Evolutionary conservation across 352 stramenopile species (phyloP).

Genomic region (Aphanomyces euteiches): DNA sequence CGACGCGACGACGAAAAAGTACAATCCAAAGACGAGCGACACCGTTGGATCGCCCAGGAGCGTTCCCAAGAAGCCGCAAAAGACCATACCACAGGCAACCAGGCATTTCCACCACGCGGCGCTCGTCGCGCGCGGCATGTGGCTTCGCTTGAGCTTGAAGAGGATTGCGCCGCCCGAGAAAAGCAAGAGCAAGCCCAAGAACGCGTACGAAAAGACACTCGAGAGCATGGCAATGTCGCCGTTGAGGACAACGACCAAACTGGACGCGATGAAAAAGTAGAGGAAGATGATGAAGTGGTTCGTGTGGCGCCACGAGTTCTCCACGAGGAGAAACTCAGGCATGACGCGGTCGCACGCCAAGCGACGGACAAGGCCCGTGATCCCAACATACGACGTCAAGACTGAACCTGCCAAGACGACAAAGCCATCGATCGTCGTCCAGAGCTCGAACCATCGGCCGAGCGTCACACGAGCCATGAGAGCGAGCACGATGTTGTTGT

Average conservation of each 20-base stretch:
- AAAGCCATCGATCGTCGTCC: constrained; percentile 63
- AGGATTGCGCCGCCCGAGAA: constrained; percentile 79
- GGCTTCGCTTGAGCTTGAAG: constrained; percentile 83
- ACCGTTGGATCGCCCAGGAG: constrained; percentile 44
- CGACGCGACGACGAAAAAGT: constrained; percentile 49
- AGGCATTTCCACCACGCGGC: constrained; percentile 55
- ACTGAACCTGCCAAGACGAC: constrained; percentile 68
- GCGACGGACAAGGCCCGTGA: constrained; percentile 68
- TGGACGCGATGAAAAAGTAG: constrained; percentile 68
- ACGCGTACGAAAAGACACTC: constrained; percentile 85
- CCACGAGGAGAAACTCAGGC: constrained; percentile 47
- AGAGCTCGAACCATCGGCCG: constrained; percentile 38
- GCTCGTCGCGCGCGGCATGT: constrained; percentile 63
- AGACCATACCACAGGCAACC: constrained; percentile 51
- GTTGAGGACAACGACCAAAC: constrained; percentile 70
- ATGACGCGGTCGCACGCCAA: constrained; percentile 78
- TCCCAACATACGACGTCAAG: constrained; percentile 72
- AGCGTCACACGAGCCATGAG: constrained; percentile 46
- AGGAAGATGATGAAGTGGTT: constrained; percentile 78
- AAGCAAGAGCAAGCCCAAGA: constrained; percentile 78
- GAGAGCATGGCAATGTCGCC: constrained; percentile 72
- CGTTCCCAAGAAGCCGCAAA: constrained; percentile 51
- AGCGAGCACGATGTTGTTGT: constrained; percentile 60
- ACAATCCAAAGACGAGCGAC: constrained; percentile 53
- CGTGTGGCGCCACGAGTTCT: constrained; percentile 58